Evolutionary conservation across 768 basidiomycete species (phyloP).

Genomic region (Lactarius hatsudake): DNA sequence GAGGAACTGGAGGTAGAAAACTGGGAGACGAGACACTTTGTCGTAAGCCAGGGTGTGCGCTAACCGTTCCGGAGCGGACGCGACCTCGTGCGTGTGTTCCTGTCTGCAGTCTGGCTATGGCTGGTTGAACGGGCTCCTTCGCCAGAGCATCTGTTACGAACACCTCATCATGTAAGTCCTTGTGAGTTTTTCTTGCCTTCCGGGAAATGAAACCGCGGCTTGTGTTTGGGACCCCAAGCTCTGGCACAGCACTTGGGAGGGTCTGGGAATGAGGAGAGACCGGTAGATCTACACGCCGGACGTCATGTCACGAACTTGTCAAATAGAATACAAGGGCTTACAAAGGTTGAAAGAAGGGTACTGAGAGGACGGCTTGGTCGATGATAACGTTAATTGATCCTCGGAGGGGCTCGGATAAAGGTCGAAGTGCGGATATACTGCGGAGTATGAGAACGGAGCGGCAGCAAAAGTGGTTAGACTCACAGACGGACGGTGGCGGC

Average conservation of each 20-base stretch:
- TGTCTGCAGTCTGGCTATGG: not conserved
- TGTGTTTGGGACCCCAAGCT: not conserved
- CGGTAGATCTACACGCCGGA: constrained; percentile 27
- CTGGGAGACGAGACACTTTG: constrained; percentile 11
- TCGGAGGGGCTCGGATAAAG: constrained; percentile 26
- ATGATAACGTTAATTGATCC: not conserved
- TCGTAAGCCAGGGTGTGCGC: constrained; percentile 20
- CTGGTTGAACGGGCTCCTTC: not conserved
- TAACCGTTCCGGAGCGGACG: constrained; percentile 28
- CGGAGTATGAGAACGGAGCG: constrained; percentile 1
- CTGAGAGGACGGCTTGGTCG: not conserved
- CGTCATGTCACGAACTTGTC: not conserved
- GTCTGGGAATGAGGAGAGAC: constrained; percentile 33
- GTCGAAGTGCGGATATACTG: constrained; percentile 32
- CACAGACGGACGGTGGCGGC: constrained; percentile 11
- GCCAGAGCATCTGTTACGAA: not conserved
- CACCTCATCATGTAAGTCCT: constrained; percentile 15
- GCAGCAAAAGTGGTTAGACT: not conserved
- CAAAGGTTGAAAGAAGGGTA: constrained; percentile 33
- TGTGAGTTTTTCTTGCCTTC: constrained; percentile 7
- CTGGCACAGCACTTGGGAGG: constrained; percentile 20
- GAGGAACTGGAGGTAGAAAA: constrained; percentile 28
- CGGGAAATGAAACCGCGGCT: not conserved
- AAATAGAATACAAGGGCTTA: constrained; percentile 18
- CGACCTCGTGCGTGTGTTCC: constrained; percentile 11